Base-by-base conservation (phyloP, 352 stramenopile genomes). In the Aphanomyces cochlioides region DNA sequence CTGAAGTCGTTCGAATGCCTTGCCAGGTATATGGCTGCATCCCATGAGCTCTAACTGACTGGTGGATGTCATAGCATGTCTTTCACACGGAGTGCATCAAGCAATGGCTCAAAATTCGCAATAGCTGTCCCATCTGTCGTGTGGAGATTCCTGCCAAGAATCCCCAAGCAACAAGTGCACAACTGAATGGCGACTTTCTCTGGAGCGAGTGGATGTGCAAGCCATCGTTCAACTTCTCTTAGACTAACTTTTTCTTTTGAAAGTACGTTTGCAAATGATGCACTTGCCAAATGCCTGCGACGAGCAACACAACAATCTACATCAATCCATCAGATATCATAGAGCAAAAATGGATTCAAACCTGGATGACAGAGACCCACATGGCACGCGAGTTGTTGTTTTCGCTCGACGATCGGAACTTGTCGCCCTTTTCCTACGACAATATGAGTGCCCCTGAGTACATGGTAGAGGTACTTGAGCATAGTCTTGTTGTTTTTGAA, bases 211-310 rank as follows among this genome's bases (percentile, higher is more conserved):
- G 85, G 85, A 90, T 93, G 71, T 12, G 10, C 34, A 10, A 19
- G 50, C 13, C 17, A 59, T 28, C 28, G 28, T 28, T 28, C 28
- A 36, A 15, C 13, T 37, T 59, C 0, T 66, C 13, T 78, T 72
- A 92, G n/a, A 92, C 84, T 43, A 93, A 75, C 69, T 96, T 96
- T 65, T 94, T 96, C 72, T 88, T 88, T 66, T 90, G 78, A 64
- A 96, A 92, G 73, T 89, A 96, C 67, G 77, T 69, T 68, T 91
- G 79, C 21, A 96, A 75, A 64, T 96, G 79, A 57, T 89, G 84
- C 15, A 85, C 83, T 69, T 96, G 88, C 74, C 87, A 93, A 39
- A 93, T 80, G 13, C 79, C 82, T 2, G 83, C 88, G 39, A 84
- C 64, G 12, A 94, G 48, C 50, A 94, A 72, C 38, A 94, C 79